Conservation (phyloP, 2,329 filamentous ascomycete genomes). For the Cladorrhinum sp. region DNA sequence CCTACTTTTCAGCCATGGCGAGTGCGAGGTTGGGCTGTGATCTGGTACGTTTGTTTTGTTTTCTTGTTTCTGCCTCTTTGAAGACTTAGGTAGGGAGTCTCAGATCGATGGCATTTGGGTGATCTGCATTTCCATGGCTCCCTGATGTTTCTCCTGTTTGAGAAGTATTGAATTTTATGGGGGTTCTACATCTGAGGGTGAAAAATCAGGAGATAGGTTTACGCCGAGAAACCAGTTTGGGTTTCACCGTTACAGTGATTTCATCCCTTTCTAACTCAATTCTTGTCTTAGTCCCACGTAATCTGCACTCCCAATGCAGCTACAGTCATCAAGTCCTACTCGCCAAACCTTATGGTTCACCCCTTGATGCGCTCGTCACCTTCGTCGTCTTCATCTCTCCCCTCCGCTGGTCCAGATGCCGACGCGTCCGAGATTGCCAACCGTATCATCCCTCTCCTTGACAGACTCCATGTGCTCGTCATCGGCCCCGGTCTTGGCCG, state of each 20-base stretch:
- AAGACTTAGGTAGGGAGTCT: no score
- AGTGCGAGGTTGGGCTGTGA: conserved; percentile 87
- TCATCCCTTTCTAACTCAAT: background rate
- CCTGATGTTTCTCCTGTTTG: background rate
- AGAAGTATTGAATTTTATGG: background rate
- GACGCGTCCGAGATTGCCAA: conserved; percentile 61
- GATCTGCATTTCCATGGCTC: background rate
- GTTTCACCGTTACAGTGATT: background rate
- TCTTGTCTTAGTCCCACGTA: conserved; percentile 68
- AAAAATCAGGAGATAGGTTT: background rate
- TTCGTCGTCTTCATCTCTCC: conserved; percentile 38
- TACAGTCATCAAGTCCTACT: conserved; percentile 94
- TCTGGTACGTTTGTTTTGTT: conserved; percentile 57
- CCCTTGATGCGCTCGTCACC: conserved; percentile 73
- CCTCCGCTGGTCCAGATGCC: conserved; percentile 40
- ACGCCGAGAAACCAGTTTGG: background rate
- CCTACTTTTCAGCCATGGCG: conserved; percentile 97
- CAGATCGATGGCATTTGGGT: no score
- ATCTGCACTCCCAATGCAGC: conserved; percentile 90
- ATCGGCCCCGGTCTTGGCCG: conserved; percentile 89
- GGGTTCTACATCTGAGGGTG: background rate
- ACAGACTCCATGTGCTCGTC: conserved; percentile 86
- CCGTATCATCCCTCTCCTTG: conserved; percentile 73
- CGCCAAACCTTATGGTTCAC: conserved; percentile 97
- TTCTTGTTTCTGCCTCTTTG: no score